A percentile compares a stretch with the other conserved stretches of the same genome.
These are phyloP conservation scores for Venturia oleaginea DNA, from an alignment of 2,329 filamentous ascomycete genomes.

Conservation along the genomic window DNA sequence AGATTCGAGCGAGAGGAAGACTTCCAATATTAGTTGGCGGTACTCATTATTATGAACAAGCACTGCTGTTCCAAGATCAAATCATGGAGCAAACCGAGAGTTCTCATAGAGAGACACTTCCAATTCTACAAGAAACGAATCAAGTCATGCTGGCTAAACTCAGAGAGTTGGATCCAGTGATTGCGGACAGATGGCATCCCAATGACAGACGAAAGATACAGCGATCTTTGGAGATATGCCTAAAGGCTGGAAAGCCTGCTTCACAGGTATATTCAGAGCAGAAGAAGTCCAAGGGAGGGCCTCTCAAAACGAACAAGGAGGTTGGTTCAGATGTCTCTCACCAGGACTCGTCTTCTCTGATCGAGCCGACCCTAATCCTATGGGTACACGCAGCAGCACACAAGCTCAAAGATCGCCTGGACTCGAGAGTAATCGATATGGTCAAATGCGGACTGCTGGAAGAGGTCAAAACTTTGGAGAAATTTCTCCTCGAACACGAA, in stretches of 20 bases:
- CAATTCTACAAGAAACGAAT: conserved; percentile 63
- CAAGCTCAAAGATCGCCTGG: conserved; percentile 59
- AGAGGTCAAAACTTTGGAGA: conserved; percentile 49
- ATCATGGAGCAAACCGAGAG: conserved; percentile 42
- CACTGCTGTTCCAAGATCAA: conserved; percentile 70
- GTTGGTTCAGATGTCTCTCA: neutral
- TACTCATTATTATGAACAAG: conserved; percentile 90
- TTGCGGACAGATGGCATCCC: conserved; percentile 90
- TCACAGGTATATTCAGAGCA: conserved; percentile 86
- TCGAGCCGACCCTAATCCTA: conserved; percentile 60
- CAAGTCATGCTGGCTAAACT: conserved; percentile 65
- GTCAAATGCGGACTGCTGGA: conserved; percentile 53
- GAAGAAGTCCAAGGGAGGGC: conserved; percentile 9
- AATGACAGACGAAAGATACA: conserved; percentile 85
- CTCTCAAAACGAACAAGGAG: neutral
- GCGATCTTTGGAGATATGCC: conserved; percentile 80
- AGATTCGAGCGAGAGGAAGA: conserved; percentile 69
- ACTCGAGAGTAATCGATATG: conserved; percentile 79
- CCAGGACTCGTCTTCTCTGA: conserved; percentile 23
- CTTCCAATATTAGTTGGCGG: conserved; percentile 88
- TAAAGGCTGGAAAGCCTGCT: conserved; percentile 70
- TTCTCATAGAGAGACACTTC: conserved; percentile 27
- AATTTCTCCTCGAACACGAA: conserved; percentile 37
- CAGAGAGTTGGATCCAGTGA: conserved; percentile 72
- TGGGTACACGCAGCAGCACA: conserved; percentile 77